Base-by-base conservation (phyloP, 352 stramenopile species). In the Phytophthora litchii region DNA sequence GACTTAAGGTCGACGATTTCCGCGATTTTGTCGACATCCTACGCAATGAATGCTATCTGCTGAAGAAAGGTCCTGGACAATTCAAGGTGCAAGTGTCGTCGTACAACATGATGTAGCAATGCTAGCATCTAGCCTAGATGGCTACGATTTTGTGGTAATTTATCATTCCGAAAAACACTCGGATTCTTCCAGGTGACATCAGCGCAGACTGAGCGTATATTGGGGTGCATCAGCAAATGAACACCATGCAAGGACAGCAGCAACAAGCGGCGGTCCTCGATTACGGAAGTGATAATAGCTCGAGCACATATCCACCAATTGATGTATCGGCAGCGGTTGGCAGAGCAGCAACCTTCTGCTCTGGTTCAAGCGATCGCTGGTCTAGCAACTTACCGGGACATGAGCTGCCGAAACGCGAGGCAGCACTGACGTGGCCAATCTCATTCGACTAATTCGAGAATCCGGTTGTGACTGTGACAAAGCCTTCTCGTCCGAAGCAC, bases 21-120 rank as follows among this genome's bases (percentile, higher is more conserved):
- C 57, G 72, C 6, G 87, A 94, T 53, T 92, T 95, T 60, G 66
- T 95, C 32, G 85, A 95, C 51, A 80, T 91, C 21, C 60, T 96
- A n/a, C 88, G 87, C 54, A 87, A 96, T 58, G 82, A 95, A 48
- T 89, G 80, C 32, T 94, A 92, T 45, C 54, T 96, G 7, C 57
- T 95, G 20, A 95, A 94, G 70, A 91, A 92, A 67, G 86, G 87
- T 8, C 78, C 80, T 1, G 74, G 85, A 14, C 70, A 91, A 34
- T 95, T 88, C 55, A 85, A 94, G 59, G 71, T 95, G 23, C 86
- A 90, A 54, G 61, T 87, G 11, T 80, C 76, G 19, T 78, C 76
- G 3, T 86, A 82, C 54, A 77, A 72, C 32, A 65, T 71, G 56
- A 74, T 71, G 67, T 68, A 57, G 23, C 13, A n/a, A n/a, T n/a